Evolutionary conservation across 805 yeast species (phyloP).

Genomic region (Barnettozyma vustinii): DNA sequence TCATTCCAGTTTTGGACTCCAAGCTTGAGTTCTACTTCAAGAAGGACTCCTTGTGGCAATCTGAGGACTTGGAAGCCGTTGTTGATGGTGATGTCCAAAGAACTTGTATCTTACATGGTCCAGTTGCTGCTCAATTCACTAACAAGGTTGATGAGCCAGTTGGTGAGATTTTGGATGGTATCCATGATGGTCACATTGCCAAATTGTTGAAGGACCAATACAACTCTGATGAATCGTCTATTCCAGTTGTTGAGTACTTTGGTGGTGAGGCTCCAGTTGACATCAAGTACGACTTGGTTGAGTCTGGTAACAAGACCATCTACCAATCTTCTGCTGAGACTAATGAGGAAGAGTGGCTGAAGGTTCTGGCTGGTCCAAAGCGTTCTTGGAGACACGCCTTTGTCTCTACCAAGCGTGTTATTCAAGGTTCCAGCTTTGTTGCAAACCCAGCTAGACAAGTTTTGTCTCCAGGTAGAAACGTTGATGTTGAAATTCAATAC

Average conservation of each 20-base stretch:
- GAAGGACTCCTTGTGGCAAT: conserved; percentile 99
- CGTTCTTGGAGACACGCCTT: conserved; percentile 91
- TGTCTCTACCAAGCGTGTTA: conserved; percentile 69
- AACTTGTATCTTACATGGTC: conserved; percentile 98
- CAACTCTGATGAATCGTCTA: conserved; percentile 58
- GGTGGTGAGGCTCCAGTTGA: conserved; percentile 54
- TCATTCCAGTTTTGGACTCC: conserved; percentile 91
- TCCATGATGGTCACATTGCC: conserved; percentile 85
- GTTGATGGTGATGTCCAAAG: conserved; percentile 94
- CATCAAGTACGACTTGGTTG: conserved; percentile 30
- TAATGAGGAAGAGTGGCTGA: conserved; percentile 56
- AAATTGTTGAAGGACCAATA: conserved; percentile 66
- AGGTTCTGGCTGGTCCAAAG: conserved; percentile 70
- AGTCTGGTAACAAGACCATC: conserved; percentile 29
- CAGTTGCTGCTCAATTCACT: conserved; percentile 94
- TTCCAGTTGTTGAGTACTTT: conserved; percentile 88
- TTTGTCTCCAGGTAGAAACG: conserved; percentile 65
- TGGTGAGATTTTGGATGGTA: conserved; percentile 78
- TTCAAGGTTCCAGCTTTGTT: conserved; percentile 79
- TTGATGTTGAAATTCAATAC: conserved; percentile 56
- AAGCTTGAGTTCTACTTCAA: conserved; percentile 94
- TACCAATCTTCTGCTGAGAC: conserved; percentile 36
- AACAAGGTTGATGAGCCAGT: conserved; percentile 88
- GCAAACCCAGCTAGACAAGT: conserved; percentile 76
- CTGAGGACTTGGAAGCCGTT: conserved; percentile 94